Conservation (phyloP, 2,329 filamentous ascomycete species). For the Celoporthe dispersa region DNA sequence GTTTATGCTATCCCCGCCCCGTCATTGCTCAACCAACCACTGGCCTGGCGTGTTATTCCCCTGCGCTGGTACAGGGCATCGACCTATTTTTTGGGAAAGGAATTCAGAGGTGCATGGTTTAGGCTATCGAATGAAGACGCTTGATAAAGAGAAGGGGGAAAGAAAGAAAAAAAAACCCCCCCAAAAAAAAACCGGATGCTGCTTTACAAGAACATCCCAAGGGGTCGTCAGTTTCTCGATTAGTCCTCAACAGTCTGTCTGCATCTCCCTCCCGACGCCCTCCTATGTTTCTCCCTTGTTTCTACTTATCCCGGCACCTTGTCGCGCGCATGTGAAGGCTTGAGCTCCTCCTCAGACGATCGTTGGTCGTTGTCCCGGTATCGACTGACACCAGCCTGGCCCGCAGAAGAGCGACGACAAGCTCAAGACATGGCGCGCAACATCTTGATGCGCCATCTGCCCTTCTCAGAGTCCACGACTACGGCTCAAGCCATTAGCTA, state of each 20-base stretch:
- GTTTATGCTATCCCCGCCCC: conserved; percentile 19
- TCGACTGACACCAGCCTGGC: conserved; percentile 10
- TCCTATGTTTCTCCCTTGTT: conserved; percentile 12
- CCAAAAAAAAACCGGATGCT: neutral
- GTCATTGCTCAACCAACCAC: conserved; percentile 5
- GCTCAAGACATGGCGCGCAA: conserved; percentile 27
- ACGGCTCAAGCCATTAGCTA: conserved; percentile 71
- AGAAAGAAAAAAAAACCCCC: too few relatives aligned
- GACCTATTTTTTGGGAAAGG: neutral
- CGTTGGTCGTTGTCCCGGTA: neutral
- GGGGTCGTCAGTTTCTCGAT: neutral
- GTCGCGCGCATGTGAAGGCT: conserved; percentile 26
- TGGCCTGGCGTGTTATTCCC: conserved; percentile 18
- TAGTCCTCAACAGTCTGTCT: conserved; percentile 5
- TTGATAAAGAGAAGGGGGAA: neutral
- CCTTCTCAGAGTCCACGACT: conserved; percentile 65
- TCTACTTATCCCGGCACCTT: conserved; percentile 6
- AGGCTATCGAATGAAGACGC: neutral
- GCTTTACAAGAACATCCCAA: neutral
- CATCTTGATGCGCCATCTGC: conserved; percentile 51
- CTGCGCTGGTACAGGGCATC: conserved; percentile 4
- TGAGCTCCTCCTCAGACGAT: conserved; percentile 6
- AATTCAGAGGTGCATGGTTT: conserved; percentile 1
- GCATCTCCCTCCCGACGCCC: neutral
- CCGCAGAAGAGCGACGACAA: conserved; percentile 5